phyloP scores from a whole-genome alignment of 179 eudicot genomes.

The Camellia oleifera region DNA sequence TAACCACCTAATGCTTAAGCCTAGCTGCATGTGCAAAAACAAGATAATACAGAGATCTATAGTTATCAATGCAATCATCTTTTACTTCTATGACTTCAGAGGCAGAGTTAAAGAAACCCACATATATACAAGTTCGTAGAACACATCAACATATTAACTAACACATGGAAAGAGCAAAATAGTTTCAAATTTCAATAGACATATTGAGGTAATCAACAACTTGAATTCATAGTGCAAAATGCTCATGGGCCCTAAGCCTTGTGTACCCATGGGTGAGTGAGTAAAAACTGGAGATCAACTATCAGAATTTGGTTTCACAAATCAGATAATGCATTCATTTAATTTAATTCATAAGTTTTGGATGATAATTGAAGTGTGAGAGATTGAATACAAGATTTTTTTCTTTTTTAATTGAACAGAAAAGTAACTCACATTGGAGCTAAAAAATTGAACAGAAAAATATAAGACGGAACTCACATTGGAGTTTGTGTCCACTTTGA shows the following conservation, averaged over 20 bases:
- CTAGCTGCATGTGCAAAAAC: too few species aligned
- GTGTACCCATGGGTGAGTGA: not conserved
- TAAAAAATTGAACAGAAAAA: not conserved
- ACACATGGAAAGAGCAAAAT: not conserved
- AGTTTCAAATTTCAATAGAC: not conserved
- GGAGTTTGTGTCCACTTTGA: constrained; percentile 72
- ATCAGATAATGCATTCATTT: not conserved
- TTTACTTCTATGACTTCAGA: too few species aligned
- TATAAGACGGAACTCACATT: constrained; percentile 35
- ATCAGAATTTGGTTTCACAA: not conserved
- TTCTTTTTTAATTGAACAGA: too few species aligned
- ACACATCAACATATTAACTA: not conserved
- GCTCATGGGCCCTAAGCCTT: not conserved
- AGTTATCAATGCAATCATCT: too few species aligned
- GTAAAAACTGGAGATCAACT: not conserved
- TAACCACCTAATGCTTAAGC: too few species aligned
- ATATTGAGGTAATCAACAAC: not conserved
- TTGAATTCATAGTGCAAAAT: not conserved
- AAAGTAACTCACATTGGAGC: not conserved
- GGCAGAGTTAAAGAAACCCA: not conserved
- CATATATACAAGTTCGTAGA: too few species aligned
- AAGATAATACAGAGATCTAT: too few species aligned
- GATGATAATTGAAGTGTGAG: not conserved
- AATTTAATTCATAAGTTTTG: not conserved
- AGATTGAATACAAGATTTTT: not conserved